Conservation (phyloP, 345 rosid genomes). For the Camelina sativa region DNA sequence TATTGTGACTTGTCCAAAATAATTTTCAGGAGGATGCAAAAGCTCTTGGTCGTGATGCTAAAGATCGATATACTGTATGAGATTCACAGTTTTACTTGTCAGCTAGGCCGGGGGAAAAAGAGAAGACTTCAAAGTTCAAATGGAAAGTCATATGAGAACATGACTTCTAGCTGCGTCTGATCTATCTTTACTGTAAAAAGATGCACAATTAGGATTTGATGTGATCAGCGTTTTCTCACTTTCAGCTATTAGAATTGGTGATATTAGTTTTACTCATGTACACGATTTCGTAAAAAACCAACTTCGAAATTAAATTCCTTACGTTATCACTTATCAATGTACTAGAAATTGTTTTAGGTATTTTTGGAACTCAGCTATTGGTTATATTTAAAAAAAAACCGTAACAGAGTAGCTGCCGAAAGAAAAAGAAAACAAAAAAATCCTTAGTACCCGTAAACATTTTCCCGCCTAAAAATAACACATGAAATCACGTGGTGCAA, state of each 20-base stretch:
- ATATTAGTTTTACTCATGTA: too few relatives aligned
- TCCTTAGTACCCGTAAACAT: background rate
- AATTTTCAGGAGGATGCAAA: conserved; percentile 77
- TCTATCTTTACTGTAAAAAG: too few relatives aligned
- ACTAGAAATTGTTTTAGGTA: background rate
- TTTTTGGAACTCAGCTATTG: background rate
- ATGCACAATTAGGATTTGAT: too few relatives aligned
- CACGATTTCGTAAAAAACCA: background rate
- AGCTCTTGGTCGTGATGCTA: conserved; percentile 64
- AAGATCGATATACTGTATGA: conserved; percentile 63
- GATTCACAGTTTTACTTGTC: conserved; percentile 5
- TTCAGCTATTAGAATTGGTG: too few relatives aligned
- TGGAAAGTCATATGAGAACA: too few relatives aligned
- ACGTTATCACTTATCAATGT: background rate
- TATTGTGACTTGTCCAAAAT: conserved; percentile 19
- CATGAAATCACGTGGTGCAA: too few relatives aligned
- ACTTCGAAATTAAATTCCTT: background rate
- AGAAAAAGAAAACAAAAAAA: background rate
- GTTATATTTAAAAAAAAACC: background rate
- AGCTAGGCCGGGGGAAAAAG: too few relatives aligned
- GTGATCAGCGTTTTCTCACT: too few relatives aligned
- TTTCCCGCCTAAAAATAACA: background rate
- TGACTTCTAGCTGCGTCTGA: too few relatives aligned
- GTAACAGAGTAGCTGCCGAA: conserved; percentile 6
- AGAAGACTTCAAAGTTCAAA: too few relatives aligned